Base-by-base conservation (phyloP, 1,284 basidiomycete genomes). In the Ceratobasidium papillatum region DNA sequence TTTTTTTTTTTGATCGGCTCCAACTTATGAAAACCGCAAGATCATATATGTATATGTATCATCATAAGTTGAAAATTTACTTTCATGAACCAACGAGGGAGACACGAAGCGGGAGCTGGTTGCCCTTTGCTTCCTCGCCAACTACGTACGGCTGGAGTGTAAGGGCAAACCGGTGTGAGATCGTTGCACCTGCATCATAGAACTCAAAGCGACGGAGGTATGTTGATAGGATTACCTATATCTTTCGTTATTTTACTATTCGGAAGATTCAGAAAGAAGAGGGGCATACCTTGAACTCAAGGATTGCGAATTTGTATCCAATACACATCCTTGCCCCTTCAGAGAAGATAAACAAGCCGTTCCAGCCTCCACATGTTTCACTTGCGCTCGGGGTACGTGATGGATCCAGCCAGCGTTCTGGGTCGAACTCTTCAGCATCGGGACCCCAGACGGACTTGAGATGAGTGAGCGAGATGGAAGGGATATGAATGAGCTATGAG, bases 381-480 rank as follows among this genome's bases (percentile, higher is more conserved):
- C 65, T 45, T 12, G 74, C 2, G 9, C 51, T 32, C 12, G 76
- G 76, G n/a, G 73, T n/a, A 22, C 51, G 32, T 9, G 45, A 52
- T 2, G 45, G 49, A 9, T 74, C 74, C 17, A 76, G 45, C 76
- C 76, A 77, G 38, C 76, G 75, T 17, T 69, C 74, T 47, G 76
- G 76, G 19, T 78, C 69, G 78, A 81, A 83, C 3, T 64, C 73
- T 19, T 79, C 77, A 0, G 78, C 78, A 68, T 82, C 81, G 5
- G 59, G 69, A n/a, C 77, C 78, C 82, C 82, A 82, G 1, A 81
- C 78, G 8, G 77, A 75, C 62, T 77, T 74, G 47, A 79, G 56
- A 36, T 77, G 77, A 32, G 79, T 78, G 25, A 81, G 69, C 9
- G 78, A 74, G 22, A 78, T 75, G 49, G 76, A 68, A 4, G 80